Evolutionary conservation across 2,329 filamentous ascomycete genomes (phyloP).

Genomic region (Conoideocrella luteorostrata): DNA sequence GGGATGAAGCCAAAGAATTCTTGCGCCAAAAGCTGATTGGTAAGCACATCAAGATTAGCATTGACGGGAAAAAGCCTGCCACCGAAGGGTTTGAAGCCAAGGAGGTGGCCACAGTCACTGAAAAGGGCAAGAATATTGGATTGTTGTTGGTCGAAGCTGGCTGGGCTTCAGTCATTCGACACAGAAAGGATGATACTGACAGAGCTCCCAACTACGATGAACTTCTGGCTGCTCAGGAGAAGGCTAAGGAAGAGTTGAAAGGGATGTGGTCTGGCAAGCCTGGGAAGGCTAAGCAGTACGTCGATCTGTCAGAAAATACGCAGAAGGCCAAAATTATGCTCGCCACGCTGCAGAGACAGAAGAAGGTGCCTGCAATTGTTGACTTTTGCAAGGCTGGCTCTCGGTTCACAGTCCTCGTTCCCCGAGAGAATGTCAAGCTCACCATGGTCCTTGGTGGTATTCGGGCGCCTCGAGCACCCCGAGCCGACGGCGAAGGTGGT

Average conservation of each 20-base stretch:
- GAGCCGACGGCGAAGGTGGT: slow-evolving; percentile 65
- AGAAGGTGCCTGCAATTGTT: slow-evolving; percentile 85
- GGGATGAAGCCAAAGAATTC: slow-evolving; percentile 93
- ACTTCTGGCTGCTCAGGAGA: slow-evolving; percentile 71
- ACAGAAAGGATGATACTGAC: slow-evolving; percentile 91
- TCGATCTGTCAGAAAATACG: slow-evolving; percentile 84
- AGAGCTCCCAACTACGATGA: slow-evolving; percentile 92
- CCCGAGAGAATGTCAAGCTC: slow-evolving; percentile 87
- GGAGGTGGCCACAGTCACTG: slow-evolving; percentile 83
- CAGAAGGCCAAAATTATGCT: slow-evolving; percentile 96
- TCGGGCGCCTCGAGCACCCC: slow-evolving; percentile 79
- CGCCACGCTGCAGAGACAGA: slow-evolving; percentile 79
- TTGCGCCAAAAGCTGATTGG: slow-evolving; percentile 89
- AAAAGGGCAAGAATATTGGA: slow-evolving; percentile 82
- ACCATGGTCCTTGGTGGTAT: slow-evolving; percentile 93
- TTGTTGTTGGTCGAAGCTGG: slow-evolving; percentile 83
- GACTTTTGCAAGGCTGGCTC: slow-evolving; percentile 98
- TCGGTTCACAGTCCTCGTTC: slow-evolving; percentile 85
- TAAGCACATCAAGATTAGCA: slow-evolving; percentile 83
- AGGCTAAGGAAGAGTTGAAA: slow-evolving; percentile 79
- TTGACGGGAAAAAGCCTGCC: slow-evolving; percentile 87
- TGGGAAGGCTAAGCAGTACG: slow-evolving; percentile 72
- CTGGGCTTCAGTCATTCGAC: slow-evolving; percentile 88
- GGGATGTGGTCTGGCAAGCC: slow-evolving; percentile 94
- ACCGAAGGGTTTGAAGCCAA: slow-evolving; percentile 88